phyloP scores from a whole-genome alignment of 495 filamentous ascomycete species.

The Hyaloscypha finlandica region DNA sequence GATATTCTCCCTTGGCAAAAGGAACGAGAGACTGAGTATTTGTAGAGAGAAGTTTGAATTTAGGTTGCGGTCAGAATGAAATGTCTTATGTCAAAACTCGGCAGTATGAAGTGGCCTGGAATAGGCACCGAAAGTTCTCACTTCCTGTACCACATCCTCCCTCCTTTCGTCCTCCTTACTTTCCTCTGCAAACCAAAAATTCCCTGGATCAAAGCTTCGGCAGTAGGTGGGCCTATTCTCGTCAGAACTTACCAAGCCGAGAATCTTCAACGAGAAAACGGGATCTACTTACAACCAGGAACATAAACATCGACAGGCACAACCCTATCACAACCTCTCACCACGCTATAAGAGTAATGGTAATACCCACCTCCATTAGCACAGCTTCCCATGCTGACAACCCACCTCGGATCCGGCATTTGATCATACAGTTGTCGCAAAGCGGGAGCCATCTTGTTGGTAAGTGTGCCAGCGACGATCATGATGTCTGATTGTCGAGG shows the following conservation, averaged over 20 bases:
- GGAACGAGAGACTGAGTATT: too few relatives aligned
- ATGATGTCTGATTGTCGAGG: slow-evolving; percentile 95
- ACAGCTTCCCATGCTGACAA: slow-evolving; percentile 86
- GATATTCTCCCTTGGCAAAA: too few relatives aligned
- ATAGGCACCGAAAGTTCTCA: too few relatives aligned
- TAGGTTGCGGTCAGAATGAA: too few relatives aligned
- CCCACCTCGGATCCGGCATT: slow-evolving; percentile 94
- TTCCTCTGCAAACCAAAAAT: slow-evolving; percentile 15
- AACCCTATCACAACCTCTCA: slow-evolving; percentile 83
- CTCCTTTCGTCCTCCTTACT: slow-evolving; percentile 50
- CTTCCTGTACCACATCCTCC: slow-evolving; percentile 64
- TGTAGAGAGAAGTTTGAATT: too few relatives aligned
- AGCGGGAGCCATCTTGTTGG: slow-evolving; percentile 96
- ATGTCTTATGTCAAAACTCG: too few relatives aligned
- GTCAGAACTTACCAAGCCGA: too few relatives aligned
- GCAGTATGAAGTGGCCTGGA: too few relatives aligned
- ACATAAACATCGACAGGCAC: slow-evolving; percentile 94
- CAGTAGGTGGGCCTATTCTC: slow-evolving; percentile 69
- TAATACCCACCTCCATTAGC: slow-evolving; percentile 94
- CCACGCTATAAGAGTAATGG: slow-evolving; percentile 87
- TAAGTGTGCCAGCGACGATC: slow-evolving; percentile 94
- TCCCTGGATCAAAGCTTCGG: slow-evolving; percentile 78
- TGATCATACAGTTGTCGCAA: slow-evolving; percentile 94
- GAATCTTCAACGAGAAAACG: neutral
- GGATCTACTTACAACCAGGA: slow-evolving; percentile 65